These are phyloP conservation scores for Sistotremastrum niveocremeum DNA, from an alignment of 768 basidiomycete genomes.

Conservation along the genomic window DNA sequence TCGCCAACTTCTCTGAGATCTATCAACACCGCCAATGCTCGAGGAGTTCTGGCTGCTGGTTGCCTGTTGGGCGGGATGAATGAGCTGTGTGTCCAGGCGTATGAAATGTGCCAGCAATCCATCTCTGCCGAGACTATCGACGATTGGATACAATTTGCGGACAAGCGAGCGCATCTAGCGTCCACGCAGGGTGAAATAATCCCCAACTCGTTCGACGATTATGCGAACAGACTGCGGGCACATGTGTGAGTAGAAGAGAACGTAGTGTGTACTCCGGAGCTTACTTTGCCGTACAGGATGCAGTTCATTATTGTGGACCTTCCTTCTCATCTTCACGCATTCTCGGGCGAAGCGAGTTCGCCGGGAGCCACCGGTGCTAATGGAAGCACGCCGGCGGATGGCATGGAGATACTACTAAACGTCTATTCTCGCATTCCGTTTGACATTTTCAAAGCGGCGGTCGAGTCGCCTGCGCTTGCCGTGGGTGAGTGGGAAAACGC, in stretches of 20 bases:
- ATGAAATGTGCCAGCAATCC: constrained; percentile 61
- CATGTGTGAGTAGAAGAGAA: too few relatives aligned
- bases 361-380: constrained; percentile 6
- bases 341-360: constrained; percentile 2
- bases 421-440: constrained; percentile 75
- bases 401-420: constrained; percentile 49
- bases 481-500: neutral
- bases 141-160: constrained; percentile 68
- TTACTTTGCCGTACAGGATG: constrained; percentile 53
- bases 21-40: constrained; percentile 66
- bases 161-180: constrained; percentile 32
- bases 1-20: constrained; percentile 56
- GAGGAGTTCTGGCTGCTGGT: constrained; percentile 74
- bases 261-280: constrained; percentile 34
- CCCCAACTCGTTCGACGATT: too few relatives aligned
- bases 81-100: constrained; percentile 68
- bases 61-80: constrained; percentile 82
- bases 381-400: constrained; percentile 20
- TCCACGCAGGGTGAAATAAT: constrained; percentile 31
- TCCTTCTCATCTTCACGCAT: constrained; percentile 33
- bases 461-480: constrained; percentile 47
- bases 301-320: constrained; percentile 65
- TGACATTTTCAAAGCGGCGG: constrained; percentile 72
- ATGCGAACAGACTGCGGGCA: too few relatives aligned
- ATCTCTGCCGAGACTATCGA: constrained; percentile 63